A percentile compares a stretch with the other conserved stretches of the same genome.
These are phyloP conservation scores for Piromyces finnis DNA, from an alignment of 192 early-diverging fungal genomes.

Conservation along the genomic window DNA sequence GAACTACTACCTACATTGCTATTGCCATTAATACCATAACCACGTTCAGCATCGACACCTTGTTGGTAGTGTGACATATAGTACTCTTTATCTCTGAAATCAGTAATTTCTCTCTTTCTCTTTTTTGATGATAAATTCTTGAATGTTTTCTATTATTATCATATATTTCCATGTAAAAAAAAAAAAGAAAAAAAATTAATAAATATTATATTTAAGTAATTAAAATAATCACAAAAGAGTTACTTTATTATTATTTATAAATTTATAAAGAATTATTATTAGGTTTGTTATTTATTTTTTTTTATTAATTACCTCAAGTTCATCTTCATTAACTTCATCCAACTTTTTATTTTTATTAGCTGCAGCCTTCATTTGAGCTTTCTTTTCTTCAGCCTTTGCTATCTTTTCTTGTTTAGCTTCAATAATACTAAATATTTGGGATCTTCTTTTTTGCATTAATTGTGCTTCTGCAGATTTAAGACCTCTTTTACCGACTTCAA, in stretches of 20 bases:
- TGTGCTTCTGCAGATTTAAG: conserved; percentile 43
- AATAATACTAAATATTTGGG: conserved; percentile 3
- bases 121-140: background rate
- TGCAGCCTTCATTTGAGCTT: background rate
- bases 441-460: conserved; percentile 22
- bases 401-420: conserved; percentile 10
- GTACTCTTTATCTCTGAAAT: conserved; percentile 59
- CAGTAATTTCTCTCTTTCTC: background rate
- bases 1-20: conserved; percentile 14
- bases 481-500: conserved; percentile 81
- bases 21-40: conserved; percentile 27
- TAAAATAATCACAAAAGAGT: no score
- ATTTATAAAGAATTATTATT: no score
- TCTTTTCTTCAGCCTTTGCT: conserved; percentile 6
- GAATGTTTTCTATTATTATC: background rate
- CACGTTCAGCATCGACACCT: conserved; percentile 75
- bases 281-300: background rate
- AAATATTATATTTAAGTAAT: no score
- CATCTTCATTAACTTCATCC: conserved; percentile 10
- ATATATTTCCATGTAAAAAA: no score
- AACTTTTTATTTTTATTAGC: background rate
- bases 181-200: no score
- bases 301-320: conserved; percentile 2
- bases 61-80: conserved; percentile 75
- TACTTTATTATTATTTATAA: no score